Base-by-base conservation (phyloP, 1,284 basidiomycete genomes). In the Gymnopus androsaceus region DNA sequence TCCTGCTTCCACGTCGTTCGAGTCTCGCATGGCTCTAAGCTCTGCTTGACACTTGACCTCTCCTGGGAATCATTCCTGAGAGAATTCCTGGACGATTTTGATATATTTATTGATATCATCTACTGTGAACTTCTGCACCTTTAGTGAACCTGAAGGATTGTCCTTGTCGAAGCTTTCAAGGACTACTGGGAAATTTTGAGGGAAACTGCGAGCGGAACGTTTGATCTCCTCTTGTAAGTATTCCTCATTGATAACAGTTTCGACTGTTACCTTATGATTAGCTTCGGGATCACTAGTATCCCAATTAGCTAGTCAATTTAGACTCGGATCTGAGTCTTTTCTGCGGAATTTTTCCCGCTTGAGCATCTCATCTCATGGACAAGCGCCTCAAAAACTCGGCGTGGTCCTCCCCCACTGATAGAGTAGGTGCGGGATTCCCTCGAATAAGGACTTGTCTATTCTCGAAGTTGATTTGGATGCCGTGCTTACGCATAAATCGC, bases 391-490 rank as follows among this genome's bases (percentile, higher is more conserved):
- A 41, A 37, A 55, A 34, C 33, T 50, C 47, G 3, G 46, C 46
- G n/a, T 23, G 14, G 31, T 63, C 61, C 40, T 61, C 63, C 44
- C 53, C 54, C 12, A 42, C 51, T 2, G 58, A 50, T 17, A 64
- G 33, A 3, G 58, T 58, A 3, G 55, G 46, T 0, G 62, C 19
- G 4, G 41, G 21, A 9, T 51, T 31, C 1, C 56, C 57, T 0
- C 42, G 41, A 3, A 64, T 48, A 1, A 23, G 14, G 14, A 69
- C 62, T 2, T 28, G 48, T 25, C 61, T 27, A 2, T 56, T 46
- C 30, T 62, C 48, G 49, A 74, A 69, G 52, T 70, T 67, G 0
- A 73, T 42, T 1, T 59, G 19, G 1, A 70, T 61, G 3, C 62
- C 55, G 44, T 65, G 52, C n/a, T n/a, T n/a, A n/a, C n/a, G n/a